Percentiles rank a stretch among this genome's conserved stretches.
Conservation (phyloP, 768 basidiomycete genomes). For the Calvatia gigantea region DNA sequence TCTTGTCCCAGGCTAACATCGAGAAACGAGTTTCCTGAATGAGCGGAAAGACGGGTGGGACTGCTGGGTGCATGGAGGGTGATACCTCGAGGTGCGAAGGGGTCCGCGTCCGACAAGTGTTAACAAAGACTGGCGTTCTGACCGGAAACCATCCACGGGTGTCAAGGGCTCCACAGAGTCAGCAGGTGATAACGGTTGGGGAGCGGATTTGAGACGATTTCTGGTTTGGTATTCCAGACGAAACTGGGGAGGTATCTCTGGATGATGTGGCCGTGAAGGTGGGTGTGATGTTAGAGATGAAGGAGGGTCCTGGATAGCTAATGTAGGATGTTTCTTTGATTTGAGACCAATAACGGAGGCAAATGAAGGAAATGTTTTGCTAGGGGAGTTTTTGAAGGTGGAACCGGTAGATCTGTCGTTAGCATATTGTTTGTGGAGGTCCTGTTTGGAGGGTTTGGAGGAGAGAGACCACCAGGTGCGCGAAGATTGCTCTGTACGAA, state of each 20-base stretch:
- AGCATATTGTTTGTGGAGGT: conserved; percentile 25
- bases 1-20: conserved; percentile 39
- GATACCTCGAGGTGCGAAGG: conserved; percentile 53
- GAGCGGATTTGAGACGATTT: conserved; percentile 51
- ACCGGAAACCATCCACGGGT: conserved; percentile 44
- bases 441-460: conserved; percentile 29
- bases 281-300: conserved; percentile 17
- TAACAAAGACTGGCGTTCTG: conserved; percentile 48
- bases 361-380: conserved; percentile 45
- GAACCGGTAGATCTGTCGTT: conserved; percentile 25
- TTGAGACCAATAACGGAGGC: conserved; percentile 63
- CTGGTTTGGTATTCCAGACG: conserved; percentile 28
- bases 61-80: conserved; percentile 39
- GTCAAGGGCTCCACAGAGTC: conserved; percentile 54
- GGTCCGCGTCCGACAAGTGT: conserved; percentile 63
- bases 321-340: conserved; percentile 52
- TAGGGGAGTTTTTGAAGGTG: conserved; percentile 20
- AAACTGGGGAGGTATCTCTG: conserved; percentile 19
- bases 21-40: conserved; percentile 47
- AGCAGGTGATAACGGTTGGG: conserved; percentile 52
- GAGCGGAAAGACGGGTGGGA: conserved; percentile 47
- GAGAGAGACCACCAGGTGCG: conserved; percentile 46
- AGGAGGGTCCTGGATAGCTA: conserved; percentile 52
- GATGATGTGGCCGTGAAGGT: conserved; percentile 15
- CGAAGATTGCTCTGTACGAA: conserved; percentile 29